phyloP scores from a whole-genome alignment of 2,329 filamentous ascomycete species.

The Beauveria asiatica region DNA sequence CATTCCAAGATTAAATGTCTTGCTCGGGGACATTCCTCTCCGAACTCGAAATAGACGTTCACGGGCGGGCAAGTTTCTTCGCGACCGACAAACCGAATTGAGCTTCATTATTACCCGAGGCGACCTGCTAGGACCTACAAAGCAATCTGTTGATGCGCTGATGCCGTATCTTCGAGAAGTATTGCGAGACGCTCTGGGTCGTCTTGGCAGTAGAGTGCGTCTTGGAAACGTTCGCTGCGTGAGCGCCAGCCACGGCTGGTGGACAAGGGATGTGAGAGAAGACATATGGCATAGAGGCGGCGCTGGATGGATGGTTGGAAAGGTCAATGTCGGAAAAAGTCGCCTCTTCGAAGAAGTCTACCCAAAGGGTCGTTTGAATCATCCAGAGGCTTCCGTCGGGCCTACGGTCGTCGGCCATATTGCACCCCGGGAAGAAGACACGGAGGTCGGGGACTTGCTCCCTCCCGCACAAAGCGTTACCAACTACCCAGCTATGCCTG shows the following conservation, averaged over 20 bases:
- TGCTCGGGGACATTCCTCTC: slow-evolving; percentile 63
- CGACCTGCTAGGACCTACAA: slow-evolving; percentile 76
- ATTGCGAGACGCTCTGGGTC: slow-evolving; percentile 66
- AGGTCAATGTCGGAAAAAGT: slow-evolving; percentile 96
- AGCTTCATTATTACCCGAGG: slow-evolving; percentile 87
- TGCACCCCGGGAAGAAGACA: slow-evolving; percentile 13
- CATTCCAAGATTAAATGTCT: slow-evolving; percentile 63
- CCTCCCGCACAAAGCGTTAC: slow-evolving; percentile 67
- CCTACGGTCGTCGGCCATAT: background rate
- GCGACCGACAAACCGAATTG: slow-evolving; percentile 64
- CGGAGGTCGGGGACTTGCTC: slow-evolving; percentile 51
- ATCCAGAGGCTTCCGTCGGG: background rate
- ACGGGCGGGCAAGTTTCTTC: slow-evolving; percentile 53
- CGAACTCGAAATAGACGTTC: slow-evolving; percentile 76
- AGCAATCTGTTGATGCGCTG: slow-evolving; percentile 73
- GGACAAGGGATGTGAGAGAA: slow-evolving; percentile 79
- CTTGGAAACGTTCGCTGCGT: slow-evolving; percentile 82
- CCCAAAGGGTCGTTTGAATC: slow-evolving; percentile 51
- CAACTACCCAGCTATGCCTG: slow-evolving; percentile 73
- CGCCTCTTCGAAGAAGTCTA: slow-evolving; percentile 81
- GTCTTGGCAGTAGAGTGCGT: slow-evolving; percentile 59
- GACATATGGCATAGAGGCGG: slow-evolving; percentile 78
- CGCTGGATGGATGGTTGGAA: slow-evolving; percentile 93
- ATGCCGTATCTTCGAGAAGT: slow-evolving; percentile 79
- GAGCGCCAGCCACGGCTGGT: slow-evolving; percentile 81